Conservation (phyloP, 805 yeast species). For the Isabelozyma heimii region DNA sequence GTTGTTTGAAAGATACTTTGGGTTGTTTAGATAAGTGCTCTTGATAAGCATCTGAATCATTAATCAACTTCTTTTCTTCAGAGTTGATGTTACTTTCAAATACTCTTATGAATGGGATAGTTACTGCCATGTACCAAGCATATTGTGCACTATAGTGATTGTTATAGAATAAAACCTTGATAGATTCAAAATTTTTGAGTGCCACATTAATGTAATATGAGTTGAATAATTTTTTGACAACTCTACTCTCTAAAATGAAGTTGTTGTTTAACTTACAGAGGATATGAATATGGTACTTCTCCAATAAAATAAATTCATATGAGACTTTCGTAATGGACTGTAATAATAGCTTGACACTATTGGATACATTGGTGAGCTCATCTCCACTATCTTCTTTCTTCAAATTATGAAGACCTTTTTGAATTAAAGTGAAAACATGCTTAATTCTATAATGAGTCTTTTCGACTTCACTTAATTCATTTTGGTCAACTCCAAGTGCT, state of each 20-base stretch:
- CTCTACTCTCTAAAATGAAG: constrained; percentile 25
- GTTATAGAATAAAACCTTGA: constrained; percentile 34
- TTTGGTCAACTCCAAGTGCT: constrained; percentile 5
- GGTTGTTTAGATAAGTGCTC: constrained; percentile 1
- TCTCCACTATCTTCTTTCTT: constrained; percentile 26
- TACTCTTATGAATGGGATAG: constrained; percentile 35
- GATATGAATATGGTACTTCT: constrained; percentile 37
- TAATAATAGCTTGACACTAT: constrained; percentile 18
- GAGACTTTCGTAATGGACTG: constrained; percentile 32
- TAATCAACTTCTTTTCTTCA: constrained; percentile 19
- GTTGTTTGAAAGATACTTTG: constrained; percentile 16
- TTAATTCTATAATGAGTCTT: constrained; percentile 27
- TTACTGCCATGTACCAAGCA: constrained; percentile 36
- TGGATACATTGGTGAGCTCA: constrained; percentile 9
- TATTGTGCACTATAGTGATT: constrained; percentile 30
- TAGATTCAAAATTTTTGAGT: constrained; percentile 13
- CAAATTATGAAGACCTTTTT: constrained; percentile 21
- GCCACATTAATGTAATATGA: constrained; percentile 15
- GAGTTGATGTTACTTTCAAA: constrained; percentile 29
- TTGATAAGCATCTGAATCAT: constrained; percentile 13
- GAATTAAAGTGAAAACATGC: constrained; percentile 20
- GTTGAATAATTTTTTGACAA: constrained; percentile 20
- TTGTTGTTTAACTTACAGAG: constrained; percentile 31
- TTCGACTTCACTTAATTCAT: constrained; percentile 17
- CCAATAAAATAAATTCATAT: constrained; percentile 37